phyloP scores from a whole-genome alignment of 345 rosid species.

The Lepidium aucheri region DNA sequence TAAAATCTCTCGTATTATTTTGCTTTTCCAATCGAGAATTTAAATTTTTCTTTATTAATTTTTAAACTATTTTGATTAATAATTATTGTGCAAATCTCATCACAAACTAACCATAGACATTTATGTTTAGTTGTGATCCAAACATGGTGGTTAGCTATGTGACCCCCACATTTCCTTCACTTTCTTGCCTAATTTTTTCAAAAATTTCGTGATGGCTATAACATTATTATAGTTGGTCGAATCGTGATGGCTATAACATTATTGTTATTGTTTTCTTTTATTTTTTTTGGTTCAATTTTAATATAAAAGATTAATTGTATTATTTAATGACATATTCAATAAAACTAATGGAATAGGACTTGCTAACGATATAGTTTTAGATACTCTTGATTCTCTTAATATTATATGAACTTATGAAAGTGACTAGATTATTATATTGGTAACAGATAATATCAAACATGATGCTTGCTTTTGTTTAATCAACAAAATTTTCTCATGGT shows the following conservation, averaged over 20 bases:
- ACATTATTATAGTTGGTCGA: too few species aligned
- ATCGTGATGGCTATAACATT: too few species aligned
- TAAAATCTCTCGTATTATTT: too few species aligned
- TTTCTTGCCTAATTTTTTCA: conserved; percentile 1
- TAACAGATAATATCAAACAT: too few species aligned
- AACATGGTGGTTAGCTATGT: background rate
- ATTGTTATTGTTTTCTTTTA: background rate
- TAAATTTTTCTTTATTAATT: too few species aligned
- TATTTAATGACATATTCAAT: background rate
- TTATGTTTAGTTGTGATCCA: conserved; percentile 9
- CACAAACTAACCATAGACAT: too few species aligned
- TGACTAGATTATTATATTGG: background rate
- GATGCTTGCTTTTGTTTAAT: too few species aligned
- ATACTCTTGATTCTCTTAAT: background rate
- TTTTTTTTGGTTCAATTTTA: background rate
- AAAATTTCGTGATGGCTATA: conserved; percentile 18
- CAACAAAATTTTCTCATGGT: background rate
- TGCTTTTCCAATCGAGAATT: too few species aligned
- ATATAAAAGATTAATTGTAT: background rate
- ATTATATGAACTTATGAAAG: background rate
- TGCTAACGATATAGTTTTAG: background rate
- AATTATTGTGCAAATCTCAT: too few species aligned
- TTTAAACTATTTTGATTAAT: too few species aligned
- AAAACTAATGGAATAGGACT: conserved; percentile 3
- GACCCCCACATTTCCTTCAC: conserved; percentile 14